Conservation (phyloP, 2,329 filamentous ascomycete genomes). For the Fragosphaeria purpurea region DNA sequence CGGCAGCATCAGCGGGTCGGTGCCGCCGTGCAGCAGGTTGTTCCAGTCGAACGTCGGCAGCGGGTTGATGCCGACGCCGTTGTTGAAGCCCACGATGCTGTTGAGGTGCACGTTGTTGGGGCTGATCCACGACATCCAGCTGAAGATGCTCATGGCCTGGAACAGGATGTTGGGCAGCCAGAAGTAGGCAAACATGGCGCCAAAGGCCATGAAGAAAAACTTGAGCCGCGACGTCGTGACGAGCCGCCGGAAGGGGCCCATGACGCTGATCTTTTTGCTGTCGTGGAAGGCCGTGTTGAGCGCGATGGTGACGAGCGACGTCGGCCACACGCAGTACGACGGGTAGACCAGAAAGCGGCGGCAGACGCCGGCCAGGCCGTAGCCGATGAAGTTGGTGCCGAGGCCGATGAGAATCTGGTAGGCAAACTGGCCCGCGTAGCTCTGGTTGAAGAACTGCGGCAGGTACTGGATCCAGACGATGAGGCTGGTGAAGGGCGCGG, state of each 20-base stretch:
- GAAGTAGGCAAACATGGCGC: constrained; percentile 39
- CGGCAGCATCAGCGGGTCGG: constrained; percentile 18
- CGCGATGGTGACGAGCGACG: constrained; percentile 34
- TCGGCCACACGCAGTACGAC: constrained; percentile 41
- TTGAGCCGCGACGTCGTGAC: constrained; percentile 30
- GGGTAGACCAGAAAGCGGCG: constrained; percentile 43
- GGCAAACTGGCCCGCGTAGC: constrained; percentile 33
- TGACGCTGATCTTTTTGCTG: constrained; percentile 24
- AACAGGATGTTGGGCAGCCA: constrained; percentile 42
- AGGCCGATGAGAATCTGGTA: constrained; percentile 42
- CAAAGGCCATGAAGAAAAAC: constrained; percentile 34
- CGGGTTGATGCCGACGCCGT: constrained; percentile 25
- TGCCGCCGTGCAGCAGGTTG: constrained; percentile 8
- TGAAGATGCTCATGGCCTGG: constrained; percentile 33
- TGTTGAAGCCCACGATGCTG: constrained; percentile 23
- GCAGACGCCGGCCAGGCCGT: constrained; percentile 40
- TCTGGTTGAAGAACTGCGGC: constrained; percentile 18
- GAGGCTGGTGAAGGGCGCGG: constrained; percentile 11
- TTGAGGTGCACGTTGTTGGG: constrained; percentile 26
- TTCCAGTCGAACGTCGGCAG: constrained; percentile 32
- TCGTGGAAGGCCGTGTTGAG: constrained; percentile 38
- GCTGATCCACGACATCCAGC: constrained; percentile 44
- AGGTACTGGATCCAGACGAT: constrained; percentile 34
- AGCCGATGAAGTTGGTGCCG: constrained; percentile 44
- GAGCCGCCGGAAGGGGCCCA: constrained; percentile 21